Evolutionary conservation across 108 stramenopile species (phyloP), one percentile per base, ranked within the genome.

Genomic region (Skeletonema potamos): DNA sequence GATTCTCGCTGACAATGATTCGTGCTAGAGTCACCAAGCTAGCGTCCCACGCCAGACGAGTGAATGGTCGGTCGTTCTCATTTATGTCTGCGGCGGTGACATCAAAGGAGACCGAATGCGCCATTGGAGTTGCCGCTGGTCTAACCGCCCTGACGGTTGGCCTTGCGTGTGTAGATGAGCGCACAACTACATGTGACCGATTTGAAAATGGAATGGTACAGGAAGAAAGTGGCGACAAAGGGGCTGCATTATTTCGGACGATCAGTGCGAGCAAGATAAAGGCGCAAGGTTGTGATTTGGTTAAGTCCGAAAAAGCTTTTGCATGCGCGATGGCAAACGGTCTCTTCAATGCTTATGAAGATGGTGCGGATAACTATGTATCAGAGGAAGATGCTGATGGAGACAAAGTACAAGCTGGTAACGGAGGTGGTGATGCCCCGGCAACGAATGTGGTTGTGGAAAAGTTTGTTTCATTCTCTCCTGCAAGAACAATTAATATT

Each of bases 401-500:
- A 65, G 64, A 48, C 9, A 11, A 65, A 26, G 48, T 9, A 5
- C 9, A 8, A 22, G 7, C 48, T 22, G 22, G 7, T 18, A 22
- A 18, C 8, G 8, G 48, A 22, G 22, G 48, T 27, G 34, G 20
- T 10, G 33, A 62, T 22, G 61, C 32, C 34, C 34, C 13, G 18
- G n/a, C 18, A 18, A 24, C 61, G 20, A 62, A 34, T 18, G 61
- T 36, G 2, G 34, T 62, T 4, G 33, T 62, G 12, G 61, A 37
- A 37, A 34, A 62, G 32, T 62, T 62, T 36, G 61, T 62, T 37
- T 62, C 61, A 0, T 62, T 62, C 10, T 33, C 61, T 13, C 61
- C 61, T 24, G 22, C 22, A 13, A 62, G 9, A 39, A 10, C 61
- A 37, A 20, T 37, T 9, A 36, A 37, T 26, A 24, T 62, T 33